These are phyloP conservation scores for Saccharum hybrid DNA, from an alignment of 202 grass and related monocot species.

Conservation along the genomic window DNA sequence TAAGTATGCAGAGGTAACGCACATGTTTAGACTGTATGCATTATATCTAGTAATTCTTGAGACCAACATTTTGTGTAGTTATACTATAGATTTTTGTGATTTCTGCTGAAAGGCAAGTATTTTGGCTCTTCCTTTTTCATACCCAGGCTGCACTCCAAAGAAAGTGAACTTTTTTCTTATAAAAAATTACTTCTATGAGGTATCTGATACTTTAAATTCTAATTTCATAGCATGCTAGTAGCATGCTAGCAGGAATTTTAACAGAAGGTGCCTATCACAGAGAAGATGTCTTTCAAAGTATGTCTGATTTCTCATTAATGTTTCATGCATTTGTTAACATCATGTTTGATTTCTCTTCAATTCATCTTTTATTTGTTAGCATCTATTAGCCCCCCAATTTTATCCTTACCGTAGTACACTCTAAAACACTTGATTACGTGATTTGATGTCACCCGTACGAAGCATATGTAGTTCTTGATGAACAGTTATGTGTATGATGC, in stretches of 20 bases:
- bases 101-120: not conserved
- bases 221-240: constrained; percentile 56
- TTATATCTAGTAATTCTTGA: not conserved
- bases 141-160: not conserved
- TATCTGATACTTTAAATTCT: constrained; percentile 57
- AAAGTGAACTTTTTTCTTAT: constrained; percentile 3
- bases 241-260: constrained; percentile 59
- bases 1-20: not conserved
- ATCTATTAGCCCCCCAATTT: not conserved
- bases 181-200: constrained; percentile 20
- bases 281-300: constrained; percentile 60
- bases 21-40: not conserved
- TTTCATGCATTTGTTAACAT: constrained; percentile 14
- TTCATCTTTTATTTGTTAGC: not conserved
- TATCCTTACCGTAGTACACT: not conserved
- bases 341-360: not conserved
- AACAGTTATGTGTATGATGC: not conserved
- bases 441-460: not conserved
- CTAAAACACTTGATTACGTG: constrained; percentile 17
- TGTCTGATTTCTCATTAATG: constrained; percentile 55
- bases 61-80: too few relatives aligned
- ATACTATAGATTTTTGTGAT: not conserved
- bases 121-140: not conserved
- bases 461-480: constrained; percentile 4
- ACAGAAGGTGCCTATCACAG: constrained; percentile 47